A percentile compares a stretch with the other conserved stretches of the same genome.
phyloP scores from a whole-genome alignment of 257 asterid genomes.

The Rehmannia glutinosa region DNA sequence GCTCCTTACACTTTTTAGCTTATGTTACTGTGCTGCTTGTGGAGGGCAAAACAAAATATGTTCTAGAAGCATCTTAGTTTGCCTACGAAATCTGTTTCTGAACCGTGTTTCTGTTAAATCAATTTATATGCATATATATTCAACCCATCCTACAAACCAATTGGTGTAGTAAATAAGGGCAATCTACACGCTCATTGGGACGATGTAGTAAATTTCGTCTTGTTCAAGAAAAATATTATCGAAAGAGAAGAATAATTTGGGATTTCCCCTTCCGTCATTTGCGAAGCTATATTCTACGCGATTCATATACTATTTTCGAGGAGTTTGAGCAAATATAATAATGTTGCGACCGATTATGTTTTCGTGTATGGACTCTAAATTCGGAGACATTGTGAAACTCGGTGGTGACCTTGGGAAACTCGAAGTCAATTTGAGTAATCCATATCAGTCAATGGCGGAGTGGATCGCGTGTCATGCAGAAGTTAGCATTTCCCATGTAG shows the following conservation, averaged over 20 bases:
- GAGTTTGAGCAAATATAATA: slow-evolving; percentile 42
- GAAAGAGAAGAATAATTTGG: slow-evolving; percentile 30
- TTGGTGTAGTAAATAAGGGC: slow-evolving; percentile 28
- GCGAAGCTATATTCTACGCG: slow-evolving; percentile 81
- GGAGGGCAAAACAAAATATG: no score
- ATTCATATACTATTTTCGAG: slow-evolving; percentile 57
- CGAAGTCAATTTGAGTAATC: slow-evolving; percentile 50
- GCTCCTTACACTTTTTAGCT: no score
- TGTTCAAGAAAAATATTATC: slow-evolving; percentile 46
- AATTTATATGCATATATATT: no score
- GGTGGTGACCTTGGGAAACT: slow-evolving; percentile 73
- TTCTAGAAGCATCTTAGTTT: background rate
- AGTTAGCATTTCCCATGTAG: slow-evolving; percentile 50
- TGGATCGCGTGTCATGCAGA: slow-evolving; percentile 71
- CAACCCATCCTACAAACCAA: background rate
- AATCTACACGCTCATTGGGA: slow-evolving; percentile 49
- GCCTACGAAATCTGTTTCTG: background rate
- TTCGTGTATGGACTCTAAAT: slow-evolving; percentile 55
- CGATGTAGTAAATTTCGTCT: slow-evolving; percentile 50
- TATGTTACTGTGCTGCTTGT: no score
- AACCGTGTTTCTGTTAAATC: no score
- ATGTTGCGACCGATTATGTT: slow-evolving; percentile 44
- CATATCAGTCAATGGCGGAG: slow-evolving; percentile 62
- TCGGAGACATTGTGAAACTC: slow-evolving; percentile 66
- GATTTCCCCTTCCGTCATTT: slow-evolving; percentile 42